A percentile compares a stretch with the other conserved stretches of the same genome.
phyloP scores from a whole-genome alignment of 2,329 filamentous ascomycete genomes.

The Xylariaceae sp. region DNA sequence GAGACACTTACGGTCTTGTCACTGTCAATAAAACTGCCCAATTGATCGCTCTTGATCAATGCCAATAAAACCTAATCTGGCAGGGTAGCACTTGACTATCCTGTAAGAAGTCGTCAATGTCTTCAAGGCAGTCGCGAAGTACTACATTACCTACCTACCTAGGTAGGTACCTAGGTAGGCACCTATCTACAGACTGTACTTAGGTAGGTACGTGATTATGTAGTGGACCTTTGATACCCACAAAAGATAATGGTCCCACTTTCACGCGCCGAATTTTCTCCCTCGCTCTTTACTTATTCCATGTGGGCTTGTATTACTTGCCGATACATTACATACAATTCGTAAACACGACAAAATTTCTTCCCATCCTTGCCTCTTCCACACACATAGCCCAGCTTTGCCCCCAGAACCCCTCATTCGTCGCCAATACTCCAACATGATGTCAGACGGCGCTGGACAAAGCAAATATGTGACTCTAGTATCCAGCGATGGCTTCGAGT shows the following conservation, averaged over 20 bases:
- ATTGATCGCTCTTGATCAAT: too few relatives aligned
- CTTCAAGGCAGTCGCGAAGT: too few relatives aligned
- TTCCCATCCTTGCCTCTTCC: neutral
- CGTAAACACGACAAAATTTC: neutral
- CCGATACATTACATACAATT: neutral
- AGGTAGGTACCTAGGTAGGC: too few relatives aligned
- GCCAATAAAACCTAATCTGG: too few relatives aligned
- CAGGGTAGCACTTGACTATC: too few relatives aligned
- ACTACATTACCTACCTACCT: too few relatives aligned
- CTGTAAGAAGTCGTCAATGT: too few relatives aligned
- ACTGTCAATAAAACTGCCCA: too few relatives aligned
- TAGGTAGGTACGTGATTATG: neutral
- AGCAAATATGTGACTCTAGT: slow-evolving; percentile 73
- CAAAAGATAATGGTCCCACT: neutral
- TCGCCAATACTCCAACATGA: slow-evolving; percentile 20
- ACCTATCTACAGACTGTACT: too few relatives aligned
- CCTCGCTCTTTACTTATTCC: neutral
- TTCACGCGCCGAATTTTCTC: slow-evolving; percentile 19
- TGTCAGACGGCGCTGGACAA: slow-evolving; percentile 10
- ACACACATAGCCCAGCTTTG: neutral
- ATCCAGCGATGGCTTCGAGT: slow-evolving; percentile 71
- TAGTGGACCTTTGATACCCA: neutral
- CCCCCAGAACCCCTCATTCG: neutral
- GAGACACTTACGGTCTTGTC: too few relatives aligned
- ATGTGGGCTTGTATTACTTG: slow-evolving; percentile 4